Evolutionary conservation across 2,329 filamentous ascomycete species (phyloP), one percentile per base, ranked within the genome.

Genomic region (Pleurostoma richardsiae): DNA sequence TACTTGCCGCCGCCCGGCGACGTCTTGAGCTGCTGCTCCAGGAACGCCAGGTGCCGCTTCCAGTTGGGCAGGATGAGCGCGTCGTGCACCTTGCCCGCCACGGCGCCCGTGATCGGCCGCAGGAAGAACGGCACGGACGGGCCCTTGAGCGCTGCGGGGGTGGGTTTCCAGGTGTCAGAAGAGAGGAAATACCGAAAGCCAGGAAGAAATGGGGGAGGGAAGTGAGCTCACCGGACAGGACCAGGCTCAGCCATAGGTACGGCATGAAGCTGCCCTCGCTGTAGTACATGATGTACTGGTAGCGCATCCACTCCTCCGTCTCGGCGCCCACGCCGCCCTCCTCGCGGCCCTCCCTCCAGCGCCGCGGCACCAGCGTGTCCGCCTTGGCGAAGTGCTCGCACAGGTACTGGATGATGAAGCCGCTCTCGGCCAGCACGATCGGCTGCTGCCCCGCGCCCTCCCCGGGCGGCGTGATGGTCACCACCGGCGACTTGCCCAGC

Each of bases 201-300:
- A 19, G 19, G 19, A 19, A 19, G 19, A 19, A 19, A 19, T 2
- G 2, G 19, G 19, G 19, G 19, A n/a, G 41, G 40, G 3, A 33
- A 8, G 10, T 1, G 1, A 30, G 67, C 71, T 48, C 60, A 77
- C 74, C 63, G 4, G 59, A 59, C 10, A 86, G 69, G 29, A 95
- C 67, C 11, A 94, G 60, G 10, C 74, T 69, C 51, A 88, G 66
- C 1, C 91, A 66, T 52, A 94, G 63, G 42, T 82, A 71, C 1
- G 82, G 78, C 85, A 95, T 94, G 51, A 96, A 68, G 50, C 80
- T 88, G 8, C 91, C 92, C 68, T 96, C 92, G 4, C 81, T 76
- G 65, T 91, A 96, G 63, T 96, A 86, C 74, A 96, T 80, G 54
- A 81, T 82, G 61, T 89, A 88, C 59, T 76, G 72, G 61, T 75